Conservation (phyloP, 805 yeast genomes). For the Nadsonia fulvescens region DNA sequence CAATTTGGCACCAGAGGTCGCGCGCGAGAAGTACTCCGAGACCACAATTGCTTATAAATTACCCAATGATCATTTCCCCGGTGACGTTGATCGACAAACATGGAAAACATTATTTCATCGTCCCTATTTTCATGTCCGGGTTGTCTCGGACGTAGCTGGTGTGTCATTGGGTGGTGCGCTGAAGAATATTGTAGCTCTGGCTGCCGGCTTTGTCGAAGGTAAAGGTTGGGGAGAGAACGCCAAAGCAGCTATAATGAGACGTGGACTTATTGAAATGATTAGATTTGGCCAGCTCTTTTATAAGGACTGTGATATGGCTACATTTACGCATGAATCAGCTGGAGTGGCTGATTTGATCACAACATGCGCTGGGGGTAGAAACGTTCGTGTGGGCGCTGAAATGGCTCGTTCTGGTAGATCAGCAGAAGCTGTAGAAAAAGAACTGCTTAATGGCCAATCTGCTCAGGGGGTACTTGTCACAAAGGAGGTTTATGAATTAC, state of each 20-base stretch:
- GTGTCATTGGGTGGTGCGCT: slow-evolving; percentile 93
- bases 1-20: slow-evolving; percentile 93
- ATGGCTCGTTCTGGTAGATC: slow-evolving; percentile 60
- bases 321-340: slow-evolving; percentile 85
- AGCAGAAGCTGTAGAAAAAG: slow-evolving; percentile 71
- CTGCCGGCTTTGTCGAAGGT: slow-evolving; percentile 96
- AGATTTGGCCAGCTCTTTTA: slow-evolving; percentile 69
- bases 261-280: slow-evolving; percentile 81
- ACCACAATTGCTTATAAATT: slow-evolving; percentile 83
- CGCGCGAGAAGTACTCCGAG: slow-evolving; percentile 89
- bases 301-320: slow-evolving; percentile 53
- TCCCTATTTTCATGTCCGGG: slow-evolving; percentile 93
- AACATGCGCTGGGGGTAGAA: slow-evolving; percentile 95
- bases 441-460: slow-evolving; percentile 81
- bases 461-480: slow-evolving; percentile 92
- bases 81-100: slow-evolving; percentile 56
- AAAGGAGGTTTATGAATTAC: slow-evolving; percentile 77
- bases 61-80: slow-evolving; percentile 50
- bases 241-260: slow-evolving; percentile 91
- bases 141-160: slow-evolving; percentile 85
- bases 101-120: slow-evolving; percentile 83
- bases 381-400: slow-evolving; percentile 74
- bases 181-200: slow-evolving; percentile 88
- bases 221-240: slow-evolving; percentile 99
- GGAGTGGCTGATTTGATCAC: slow-evolving; percentile 98